A percentile compares a stretch with the other conserved stretches of the same genome.
Conservation (phyloP, 2,329 filamentous ascomycete species). For the Colletotrichum filicis region DNA sequence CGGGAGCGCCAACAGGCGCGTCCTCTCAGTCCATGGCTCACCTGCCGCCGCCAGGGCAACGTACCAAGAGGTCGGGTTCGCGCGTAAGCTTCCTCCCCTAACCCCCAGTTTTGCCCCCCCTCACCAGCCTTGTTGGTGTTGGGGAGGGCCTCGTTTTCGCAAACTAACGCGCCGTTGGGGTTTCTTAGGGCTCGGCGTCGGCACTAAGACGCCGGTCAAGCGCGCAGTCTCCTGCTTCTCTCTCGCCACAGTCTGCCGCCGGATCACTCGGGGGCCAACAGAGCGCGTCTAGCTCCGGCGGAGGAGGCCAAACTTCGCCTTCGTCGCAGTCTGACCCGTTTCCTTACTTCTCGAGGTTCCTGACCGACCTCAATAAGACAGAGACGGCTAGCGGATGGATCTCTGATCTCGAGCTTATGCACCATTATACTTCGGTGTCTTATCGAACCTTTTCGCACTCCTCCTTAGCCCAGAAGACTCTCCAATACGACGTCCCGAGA, state of each 20-base stretch:
- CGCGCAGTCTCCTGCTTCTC: conserved; percentile 23
- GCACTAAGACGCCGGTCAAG: conserved; percentile 22
- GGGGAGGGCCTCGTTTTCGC: conserved; percentile 10
- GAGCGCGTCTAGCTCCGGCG: conserved; percentile 12
- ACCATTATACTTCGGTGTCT: conserved; percentile 47
- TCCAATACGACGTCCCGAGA: conserved; percentile 41
- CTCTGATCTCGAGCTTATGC: conserved; percentile 49
- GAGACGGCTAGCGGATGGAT: conserved; percentile 43
- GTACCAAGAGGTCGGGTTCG: conserved; percentile 19
- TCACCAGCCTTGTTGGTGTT: not conserved
- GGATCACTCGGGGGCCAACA: conserved; percentile 20
- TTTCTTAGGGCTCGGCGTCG: conserved; percentile 16
- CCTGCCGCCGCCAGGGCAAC: not conserved
- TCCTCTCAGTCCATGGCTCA: conserved; percentile 11
- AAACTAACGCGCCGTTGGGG: conserved; percentile 14
- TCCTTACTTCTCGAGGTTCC: conserved; percentile 40
- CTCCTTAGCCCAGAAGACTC: conserved; percentile 38
- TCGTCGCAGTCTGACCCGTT: conserved; percentile 31
- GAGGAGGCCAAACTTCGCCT: conserved; percentile 4
- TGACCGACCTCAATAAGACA: conserved; percentile 37
- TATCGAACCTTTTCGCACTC: conserved; percentile 41
- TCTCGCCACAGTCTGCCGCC: conserved; percentile 25
- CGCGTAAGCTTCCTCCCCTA: conserved; percentile 4
- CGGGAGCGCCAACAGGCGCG: conserved; percentile 2
- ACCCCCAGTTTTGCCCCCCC: not conserved